These are phyloP conservation scores for Seiridium cupressi DNA, from an alignment of 2,329 filamentous ascomycete genomes.

Conservation along the genomic window DNA sequence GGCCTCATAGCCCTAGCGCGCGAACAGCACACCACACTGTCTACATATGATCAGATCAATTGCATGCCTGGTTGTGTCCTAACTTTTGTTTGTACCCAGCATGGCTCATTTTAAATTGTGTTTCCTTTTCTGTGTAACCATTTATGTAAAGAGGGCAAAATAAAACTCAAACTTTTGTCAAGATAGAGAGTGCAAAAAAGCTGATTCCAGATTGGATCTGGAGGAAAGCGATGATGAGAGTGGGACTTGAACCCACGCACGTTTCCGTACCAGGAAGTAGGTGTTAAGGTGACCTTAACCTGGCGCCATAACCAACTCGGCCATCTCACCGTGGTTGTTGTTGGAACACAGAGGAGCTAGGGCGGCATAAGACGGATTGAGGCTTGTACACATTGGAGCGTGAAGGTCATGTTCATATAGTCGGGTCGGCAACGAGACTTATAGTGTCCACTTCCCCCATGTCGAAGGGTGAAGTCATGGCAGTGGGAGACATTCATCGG, in stretches of 20 bases:
- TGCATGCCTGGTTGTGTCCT: no score
- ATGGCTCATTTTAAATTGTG: no score
- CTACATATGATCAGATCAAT: no score
- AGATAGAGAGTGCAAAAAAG: background rate
- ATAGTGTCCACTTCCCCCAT: no score
- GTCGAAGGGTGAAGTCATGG: no score
- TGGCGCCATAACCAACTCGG: constrained; percentile 2
- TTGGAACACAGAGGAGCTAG: background rate
- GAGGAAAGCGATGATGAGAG: background rate
- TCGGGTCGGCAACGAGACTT: no score
- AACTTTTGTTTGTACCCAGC: no score
- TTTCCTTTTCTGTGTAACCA: no score
- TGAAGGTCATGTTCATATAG: background rate
- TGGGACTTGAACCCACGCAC: constrained; percentile 2
- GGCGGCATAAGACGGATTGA: background rate
- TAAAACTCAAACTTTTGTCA: background rate
- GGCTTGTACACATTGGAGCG: background rate
- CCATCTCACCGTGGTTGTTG: background rate
- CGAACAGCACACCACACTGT: no score
- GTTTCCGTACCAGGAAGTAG: constrained; percentile 2
- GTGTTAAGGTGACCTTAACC: constrained; percentile 2
- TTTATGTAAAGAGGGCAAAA: no score
- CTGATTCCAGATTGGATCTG: background rate
- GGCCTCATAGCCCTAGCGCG: background rate
- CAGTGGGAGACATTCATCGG: no score